Evolutionary conservation across 352 stramenopile genomes (phyloP).

Genomic region (Phytophthora palmivora): DNA sequence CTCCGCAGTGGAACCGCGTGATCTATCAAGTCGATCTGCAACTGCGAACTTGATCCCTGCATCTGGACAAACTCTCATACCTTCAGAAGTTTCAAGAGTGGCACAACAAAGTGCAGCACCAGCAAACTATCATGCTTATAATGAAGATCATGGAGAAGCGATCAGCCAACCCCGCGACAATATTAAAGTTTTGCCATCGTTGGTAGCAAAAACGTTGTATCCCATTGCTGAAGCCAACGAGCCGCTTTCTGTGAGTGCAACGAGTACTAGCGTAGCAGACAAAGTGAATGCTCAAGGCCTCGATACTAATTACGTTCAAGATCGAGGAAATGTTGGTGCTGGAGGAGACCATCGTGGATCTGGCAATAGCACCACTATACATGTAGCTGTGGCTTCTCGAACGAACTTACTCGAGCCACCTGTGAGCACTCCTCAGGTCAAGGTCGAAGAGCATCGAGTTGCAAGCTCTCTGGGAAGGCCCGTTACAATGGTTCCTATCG

Average conservation of each 20-base stretch:
- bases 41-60: background rate
- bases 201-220: conserved; percentile 18
- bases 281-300: background rate
- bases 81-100: conserved; percentile 3
- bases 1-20: background rate
- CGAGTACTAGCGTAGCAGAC: background rate
- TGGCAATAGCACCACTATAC: background rate
- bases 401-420: background rate
- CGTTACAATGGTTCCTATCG: background rate
- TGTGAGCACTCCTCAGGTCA: conserved; percentile 1
- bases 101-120: background rate
- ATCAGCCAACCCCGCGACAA: background rate
- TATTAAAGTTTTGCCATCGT: conserved; percentile 5
- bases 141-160: background rate
- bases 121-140: background rate
- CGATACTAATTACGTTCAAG: background rate
- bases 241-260: conserved; percentile 9
- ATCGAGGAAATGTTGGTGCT: background rate
- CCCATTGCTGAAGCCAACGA: conserved; percentile 33
- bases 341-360: background rate
- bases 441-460: conserved; percentile 24
- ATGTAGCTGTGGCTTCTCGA: background rate
- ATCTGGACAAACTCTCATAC: background rate
- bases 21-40: background rate
- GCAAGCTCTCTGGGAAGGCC: conserved; percentile 6